A percentile compares a stretch with the other conserved stretches of the same genome.
These are phyloP conservation scores for Pulveroboletus sp. DNA, from an alignment of 768 basidiomycete species.

Conservation along the genomic window DNA sequence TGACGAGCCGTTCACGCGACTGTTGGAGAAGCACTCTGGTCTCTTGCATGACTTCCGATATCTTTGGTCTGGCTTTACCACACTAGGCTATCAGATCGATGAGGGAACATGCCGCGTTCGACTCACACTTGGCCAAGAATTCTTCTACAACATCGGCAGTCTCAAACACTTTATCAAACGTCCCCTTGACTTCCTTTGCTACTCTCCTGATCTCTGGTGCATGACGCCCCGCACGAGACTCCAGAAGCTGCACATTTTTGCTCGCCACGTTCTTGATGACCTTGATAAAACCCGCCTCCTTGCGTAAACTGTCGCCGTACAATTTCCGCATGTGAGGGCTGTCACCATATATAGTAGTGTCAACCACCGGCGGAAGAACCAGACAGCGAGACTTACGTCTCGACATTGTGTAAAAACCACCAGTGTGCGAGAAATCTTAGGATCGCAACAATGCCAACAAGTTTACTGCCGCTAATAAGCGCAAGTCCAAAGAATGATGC, in stretches of 20 bases:
- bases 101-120: not conserved
- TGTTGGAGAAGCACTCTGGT: conserved; percentile 89
- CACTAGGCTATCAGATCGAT: conserved; percentile 5
- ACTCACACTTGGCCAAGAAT: conserved; percentile 84
- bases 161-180: conserved; percentile 93
- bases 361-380: not conserved
- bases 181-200: conserved; percentile 90
- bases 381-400: conserved; percentile 58
- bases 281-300: conserved; percentile 96
- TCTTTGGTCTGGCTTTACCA: conserved; percentile 69
- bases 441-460: conserved; percentile 82
- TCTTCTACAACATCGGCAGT: conserved; percentile 92
- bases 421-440: conserved; percentile 83
- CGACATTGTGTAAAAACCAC: conserved; percentile 93
- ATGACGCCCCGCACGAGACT: conserved; percentile 73
- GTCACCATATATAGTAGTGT: not conserved
- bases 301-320: conserved; percentile 89
- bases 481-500: conserved; percentile 93
- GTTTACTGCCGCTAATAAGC: conserved; percentile 86
- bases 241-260: conserved; percentile 72
- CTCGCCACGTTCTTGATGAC: conserved; percentile 93
- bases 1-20: conserved; percentile 69
- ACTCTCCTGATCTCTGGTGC: conserved; percentile 77
- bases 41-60: conserved; percentile 88
- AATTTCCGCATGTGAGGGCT: conserved; percentile 99